A percentile compares a stretch with the other conserved stretches of the same genome.
phyloP scores from a whole-genome alignment of 768 basidiomycete species.

The Auriscalpium orientale region DNA sequence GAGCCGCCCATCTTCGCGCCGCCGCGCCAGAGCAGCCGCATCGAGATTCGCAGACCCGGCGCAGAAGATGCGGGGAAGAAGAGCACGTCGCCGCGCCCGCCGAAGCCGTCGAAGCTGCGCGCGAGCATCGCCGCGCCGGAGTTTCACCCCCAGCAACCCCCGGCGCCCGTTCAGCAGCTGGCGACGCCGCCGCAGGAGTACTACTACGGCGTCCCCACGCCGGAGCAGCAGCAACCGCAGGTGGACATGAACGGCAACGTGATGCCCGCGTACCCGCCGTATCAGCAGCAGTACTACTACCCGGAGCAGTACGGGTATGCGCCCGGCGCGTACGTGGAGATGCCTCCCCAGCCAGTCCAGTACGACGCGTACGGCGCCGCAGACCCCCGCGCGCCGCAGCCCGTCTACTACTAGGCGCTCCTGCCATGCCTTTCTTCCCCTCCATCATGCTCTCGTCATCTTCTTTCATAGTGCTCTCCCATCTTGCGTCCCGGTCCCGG shows the following conservation, averaged over 20 bases:
- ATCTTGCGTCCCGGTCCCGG: too few relatives aligned
- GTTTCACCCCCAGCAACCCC: slow-evolving; percentile 2
- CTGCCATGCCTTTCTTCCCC: too few relatives aligned
- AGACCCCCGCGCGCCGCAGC: slow-evolving; percentile 40
- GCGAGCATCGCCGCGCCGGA: slow-evolving; percentile 23
- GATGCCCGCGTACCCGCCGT: slow-evolving; percentile 51
- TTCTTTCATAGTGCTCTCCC: too few relatives aligned
- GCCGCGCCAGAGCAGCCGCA: slow-evolving; percentile 61
- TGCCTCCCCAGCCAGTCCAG: slow-evolving; percentile 54
- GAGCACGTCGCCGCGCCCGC: slow-evolving; percentile 16
- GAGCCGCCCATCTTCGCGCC: slow-evolving; percentile 65
- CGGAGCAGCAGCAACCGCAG: slow-evolving; percentile 18
- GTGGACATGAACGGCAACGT: slow-evolving; percentile 19
- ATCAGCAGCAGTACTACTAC: slow-evolving; percentile 63
- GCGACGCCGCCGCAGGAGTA: slow-evolving; percentile 18
- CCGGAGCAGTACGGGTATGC: slow-evolving; percentile 62
- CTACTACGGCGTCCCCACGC: slow-evolving; percentile 8
- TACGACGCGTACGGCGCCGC: slow-evolving; percentile 54
- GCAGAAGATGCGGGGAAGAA: slow-evolving; percentile 24
- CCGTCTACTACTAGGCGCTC: slow-evolving; percentile 51
- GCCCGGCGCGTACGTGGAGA: slow-evolving; percentile 48
- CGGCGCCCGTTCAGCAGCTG: slow-evolving; percentile 1
- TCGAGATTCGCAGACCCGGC: slow-evolving; percentile 65
- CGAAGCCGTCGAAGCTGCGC: slow-evolving; percentile 37
- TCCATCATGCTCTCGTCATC: too few relatives aligned